Conservation (phyloP, 2,329 filamentous ascomycete species). For the Apiospora saccharicola region DNA sequence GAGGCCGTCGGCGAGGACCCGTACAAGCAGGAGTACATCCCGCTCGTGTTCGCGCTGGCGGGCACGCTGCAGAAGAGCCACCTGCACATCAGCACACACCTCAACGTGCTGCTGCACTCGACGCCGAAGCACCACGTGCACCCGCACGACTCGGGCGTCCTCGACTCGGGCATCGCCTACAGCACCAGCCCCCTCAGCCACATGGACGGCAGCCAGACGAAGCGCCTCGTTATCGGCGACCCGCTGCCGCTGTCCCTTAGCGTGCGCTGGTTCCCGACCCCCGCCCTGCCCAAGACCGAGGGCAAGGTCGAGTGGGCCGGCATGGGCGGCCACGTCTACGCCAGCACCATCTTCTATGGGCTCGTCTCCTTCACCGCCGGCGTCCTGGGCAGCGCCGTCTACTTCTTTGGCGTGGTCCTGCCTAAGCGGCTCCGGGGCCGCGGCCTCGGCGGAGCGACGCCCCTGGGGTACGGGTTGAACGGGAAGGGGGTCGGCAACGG, state of each 20-base stretch:
- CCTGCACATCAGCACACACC: slow-evolving; percentile 85
- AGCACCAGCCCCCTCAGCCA: slow-evolving; percentile 76
- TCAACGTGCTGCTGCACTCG: slow-evolving; percentile 87
- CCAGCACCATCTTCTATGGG: slow-evolving; percentile 69
- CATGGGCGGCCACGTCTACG: slow-evolving; percentile 69
- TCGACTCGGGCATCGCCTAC: slow-evolving; percentile 89
- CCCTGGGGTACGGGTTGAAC: slow-evolving; percentile 56
- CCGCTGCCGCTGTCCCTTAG: slow-evolving; percentile 79
- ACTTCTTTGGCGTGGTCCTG: slow-evolving; percentile 67
- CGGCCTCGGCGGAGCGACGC: slow-evolving; percentile 63
- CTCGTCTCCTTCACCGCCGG: slow-evolving; percentile 66
- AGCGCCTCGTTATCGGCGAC: slow-evolving; percentile 86
- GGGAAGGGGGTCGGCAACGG: slow-evolving; percentile 60
- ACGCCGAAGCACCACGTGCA: slow-evolving; percentile 68
- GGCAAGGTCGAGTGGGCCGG: slow-evolving; percentile 71
- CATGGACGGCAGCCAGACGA: slow-evolving; percentile 58
- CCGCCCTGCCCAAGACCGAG: slow-evolving; percentile 72
- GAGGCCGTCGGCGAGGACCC: slow-evolving; percentile 61
- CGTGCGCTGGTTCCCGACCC: slow-evolving; percentile 86
- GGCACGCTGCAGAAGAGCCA: slow-evolving; percentile 90
- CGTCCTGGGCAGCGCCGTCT: slow-evolving; percentile 60
- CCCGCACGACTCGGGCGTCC: slow-evolving; percentile 75
- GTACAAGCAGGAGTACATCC: slow-evolving; percentile 71
- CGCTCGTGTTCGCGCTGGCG: slow-evolving; percentile 86
- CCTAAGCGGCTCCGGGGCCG: slow-evolving; percentile 60